Percentiles rank a stretch among this genome's conserved stretches.
Conservation (phyloP, 345 rosid genomes). For the Adansonia digitata region DNA sequence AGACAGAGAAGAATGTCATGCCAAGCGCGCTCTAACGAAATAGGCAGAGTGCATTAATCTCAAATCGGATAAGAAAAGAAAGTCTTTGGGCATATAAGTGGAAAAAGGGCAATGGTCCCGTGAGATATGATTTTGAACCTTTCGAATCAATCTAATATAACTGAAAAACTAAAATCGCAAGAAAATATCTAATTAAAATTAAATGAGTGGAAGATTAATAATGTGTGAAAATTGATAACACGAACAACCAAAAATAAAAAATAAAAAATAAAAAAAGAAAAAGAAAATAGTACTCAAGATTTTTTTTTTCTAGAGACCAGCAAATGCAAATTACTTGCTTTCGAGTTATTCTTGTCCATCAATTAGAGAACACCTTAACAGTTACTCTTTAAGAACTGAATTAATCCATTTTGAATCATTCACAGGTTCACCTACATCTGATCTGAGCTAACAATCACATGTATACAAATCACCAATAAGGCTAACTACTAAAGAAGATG, state of each 20-base stretch:
- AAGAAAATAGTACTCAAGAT: not conserved
- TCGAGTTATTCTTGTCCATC: not conserved
- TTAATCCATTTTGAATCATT: not conserved
- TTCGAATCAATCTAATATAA: not conserved
- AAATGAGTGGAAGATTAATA: not conserved
- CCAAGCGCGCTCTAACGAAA: too few species aligned
- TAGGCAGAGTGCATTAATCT: too few species aligned
- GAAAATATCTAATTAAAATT: not conserved
- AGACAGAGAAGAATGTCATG: too few species aligned
- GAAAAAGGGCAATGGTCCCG: too few species aligned
- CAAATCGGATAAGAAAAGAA: too few species aligned
- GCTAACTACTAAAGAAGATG: not conserved
- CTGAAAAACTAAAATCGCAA: not conserved
- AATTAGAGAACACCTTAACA: not conserved
- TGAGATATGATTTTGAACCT: not conserved
- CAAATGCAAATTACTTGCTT: not conserved
- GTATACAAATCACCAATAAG: not conserved
- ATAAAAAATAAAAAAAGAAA: too few species aligned
- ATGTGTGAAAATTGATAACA: not conserved
- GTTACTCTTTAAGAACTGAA: not conserved
- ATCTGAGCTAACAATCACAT: not conserved
- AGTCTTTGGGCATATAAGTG: too few species aligned
- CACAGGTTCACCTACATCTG: not conserved
- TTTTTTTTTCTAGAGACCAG: not conserved
- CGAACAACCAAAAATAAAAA: not conserved